A percentile compares a stretch with the other conserved stretches of the same genome.
Conservation (phyloP, 257 asterid genomes). For the Lavandula angustifolia region DNA sequence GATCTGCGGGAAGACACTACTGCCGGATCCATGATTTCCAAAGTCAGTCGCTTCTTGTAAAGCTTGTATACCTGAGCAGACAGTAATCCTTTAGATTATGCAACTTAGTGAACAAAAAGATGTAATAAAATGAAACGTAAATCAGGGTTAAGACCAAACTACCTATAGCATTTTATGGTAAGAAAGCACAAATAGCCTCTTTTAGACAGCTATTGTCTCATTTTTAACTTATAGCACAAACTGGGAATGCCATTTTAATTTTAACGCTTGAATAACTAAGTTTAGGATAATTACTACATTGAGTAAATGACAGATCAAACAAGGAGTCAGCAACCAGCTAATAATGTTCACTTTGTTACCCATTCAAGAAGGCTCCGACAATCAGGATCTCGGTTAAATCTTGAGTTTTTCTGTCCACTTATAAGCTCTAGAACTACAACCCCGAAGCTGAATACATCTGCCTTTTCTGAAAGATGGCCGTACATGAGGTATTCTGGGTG, state of each 20-base stretch:
- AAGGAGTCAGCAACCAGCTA: too few species aligned
- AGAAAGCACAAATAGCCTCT: too few species aligned
- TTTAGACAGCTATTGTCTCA: too few species aligned
- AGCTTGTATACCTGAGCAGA: slow-evolving; percentile 61
- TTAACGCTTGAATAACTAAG: too few species aligned
- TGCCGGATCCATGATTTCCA: slow-evolving; percentile 60
- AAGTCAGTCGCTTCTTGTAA: slow-evolving; percentile 56
- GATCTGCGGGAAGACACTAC: slow-evolving; percentile 48
- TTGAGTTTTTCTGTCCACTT: slow-evolving; percentile 75
- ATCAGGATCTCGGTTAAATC: slow-evolving; percentile 58
- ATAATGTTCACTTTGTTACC: slow-evolving; percentile 57
- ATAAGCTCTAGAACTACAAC: slow-evolving; percentile 80
- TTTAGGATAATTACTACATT: too few species aligned
- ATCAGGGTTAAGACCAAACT: too few species aligned
- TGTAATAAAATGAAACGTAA: too few species aligned
- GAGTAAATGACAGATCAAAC: too few species aligned
- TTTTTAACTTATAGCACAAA: too few species aligned
- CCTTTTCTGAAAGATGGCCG: slow-evolving; percentile 72
- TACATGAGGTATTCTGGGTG: slow-evolving; percentile 81
- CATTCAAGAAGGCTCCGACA: slow-evolving; percentile 67
- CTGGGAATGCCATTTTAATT: too few species aligned
- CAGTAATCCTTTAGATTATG: background rate
- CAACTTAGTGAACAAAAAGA: too few species aligned
- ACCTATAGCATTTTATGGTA: too few species aligned
- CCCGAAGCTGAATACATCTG: slow-evolving; percentile 84